Base-by-base conservation (phyloP, 139 green algal genomes). In the Eudorina sp. region DNA sequence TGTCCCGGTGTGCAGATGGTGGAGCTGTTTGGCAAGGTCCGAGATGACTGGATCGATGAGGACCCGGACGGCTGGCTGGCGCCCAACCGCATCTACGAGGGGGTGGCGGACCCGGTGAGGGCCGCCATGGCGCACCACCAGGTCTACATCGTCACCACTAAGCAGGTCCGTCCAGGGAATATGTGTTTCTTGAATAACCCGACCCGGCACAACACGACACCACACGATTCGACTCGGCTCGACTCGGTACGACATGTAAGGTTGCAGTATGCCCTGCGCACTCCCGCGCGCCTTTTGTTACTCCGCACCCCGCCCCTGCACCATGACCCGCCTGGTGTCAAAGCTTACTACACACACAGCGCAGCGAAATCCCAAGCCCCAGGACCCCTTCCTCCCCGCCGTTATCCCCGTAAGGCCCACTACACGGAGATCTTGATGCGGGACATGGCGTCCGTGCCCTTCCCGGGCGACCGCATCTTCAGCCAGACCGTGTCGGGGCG, bases 111-210 rank as follows among this genome's bases (percentile, higher is more conserved):
- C 2, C 92, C 96, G 4, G 72, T 99, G 72, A 72, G 70, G 31
- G 64, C 51, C 3, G 90, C 96, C 3, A 84, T 97, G 80, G 77
- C 80, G 14, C 13, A 27, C 0, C 78, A 96, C 51, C 91, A 98
- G 68, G 88, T 98, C 11, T 99, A 98, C 93, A 99, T 99, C 76
- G 98, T 99, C 18, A 99, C 98, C 38, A 99, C 98, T 34, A 99
- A 99, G 91, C 96, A 99, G 96, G 96, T 95, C 53, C 8, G 76
- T 75, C 8, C 3, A 16, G 51, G 51, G 16, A 73, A 23, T 75
- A 45, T 74, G 34, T 46, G 31, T 74, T 41, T 72, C 4, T n/a
- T n/a, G n/a, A n/a, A n/a, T n/a, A n/a, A n/a, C n/a, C n/a, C n/a
- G n/a, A n/a, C n/a, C n/a, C n/a, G n/a, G n/a, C n/a, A n/a, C n/a